Evolutionary conservation across 1,284 basidiomycete species (phyloP).

Genomic region (Ustilago esculenta): DNA sequence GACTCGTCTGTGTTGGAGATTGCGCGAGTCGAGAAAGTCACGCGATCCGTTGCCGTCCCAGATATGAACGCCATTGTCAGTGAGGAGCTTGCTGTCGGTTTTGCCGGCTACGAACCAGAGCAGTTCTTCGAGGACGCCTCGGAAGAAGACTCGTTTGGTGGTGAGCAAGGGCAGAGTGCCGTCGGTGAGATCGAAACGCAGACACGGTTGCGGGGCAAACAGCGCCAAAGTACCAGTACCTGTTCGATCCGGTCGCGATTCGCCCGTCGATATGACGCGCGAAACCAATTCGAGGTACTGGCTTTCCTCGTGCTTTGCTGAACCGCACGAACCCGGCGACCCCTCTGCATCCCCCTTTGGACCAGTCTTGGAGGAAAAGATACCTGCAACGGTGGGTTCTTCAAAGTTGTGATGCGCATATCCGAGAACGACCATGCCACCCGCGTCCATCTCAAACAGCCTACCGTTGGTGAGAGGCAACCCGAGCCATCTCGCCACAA

Average conservation of each 20-base stretch:
- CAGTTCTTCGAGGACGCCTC: conserved; percentile 91
- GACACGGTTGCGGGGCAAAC: conserved; percentile 60
- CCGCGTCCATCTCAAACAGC: conserved; percentile 62
- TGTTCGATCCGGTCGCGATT: conserved; percentile 58
- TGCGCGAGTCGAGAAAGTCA: conserved; percentile 84
- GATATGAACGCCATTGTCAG: conserved; percentile 88
- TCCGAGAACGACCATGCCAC: conserved; percentile 61
- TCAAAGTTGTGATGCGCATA: conserved; percentile 62
- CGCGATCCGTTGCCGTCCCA: conserved; percentile 97
- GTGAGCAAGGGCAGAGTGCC: conserved; percentile 82
- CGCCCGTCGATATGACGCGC: conserved; percentile 57
- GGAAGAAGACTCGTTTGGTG: conserved; percentile 91
- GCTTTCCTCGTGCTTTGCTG: conserved; percentile 54
- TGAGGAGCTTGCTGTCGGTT: conserved; percentile 83
- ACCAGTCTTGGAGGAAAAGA: conserved; percentile 61
- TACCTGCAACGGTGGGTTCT: conserved; percentile 61
- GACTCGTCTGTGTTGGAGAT: conserved; percentile 82
- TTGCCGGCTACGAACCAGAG: conserved; percentile 91
- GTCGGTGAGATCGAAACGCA: conserved; percentile 55
- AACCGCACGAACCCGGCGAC: conserved; percentile 6
- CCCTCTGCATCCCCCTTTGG: conserved; percentile 32
- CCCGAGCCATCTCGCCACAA: conserved; percentile 62
- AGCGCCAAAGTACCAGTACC: conserved; percentile 64
- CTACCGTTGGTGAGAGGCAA: conserved; percentile 54
- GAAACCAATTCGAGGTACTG: conserved; percentile 64